Evolutionary conservation across 139 green algal species (phyloP).

Genomic region (Coccomyxa sp.): DNA sequence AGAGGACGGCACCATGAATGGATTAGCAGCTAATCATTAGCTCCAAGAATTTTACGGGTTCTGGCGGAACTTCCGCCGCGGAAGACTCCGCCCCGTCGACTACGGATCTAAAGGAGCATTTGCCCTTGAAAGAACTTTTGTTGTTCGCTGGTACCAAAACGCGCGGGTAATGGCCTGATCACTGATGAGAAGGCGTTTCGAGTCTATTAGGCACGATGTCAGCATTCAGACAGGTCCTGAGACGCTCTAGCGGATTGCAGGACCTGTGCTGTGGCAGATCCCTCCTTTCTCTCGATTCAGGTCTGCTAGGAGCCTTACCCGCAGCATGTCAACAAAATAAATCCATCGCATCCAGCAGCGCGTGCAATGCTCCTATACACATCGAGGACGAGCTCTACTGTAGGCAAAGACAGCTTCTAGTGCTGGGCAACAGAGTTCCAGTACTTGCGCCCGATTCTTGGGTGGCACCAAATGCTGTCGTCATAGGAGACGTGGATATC

Average conservation of each 20-base stretch:
- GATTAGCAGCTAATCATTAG: no score
- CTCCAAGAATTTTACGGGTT: no score
- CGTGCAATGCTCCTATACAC: conserved; percentile 6
- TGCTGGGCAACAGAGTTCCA: conserved; percentile 64
- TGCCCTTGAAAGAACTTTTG: no score
- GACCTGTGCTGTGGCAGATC: neutral
- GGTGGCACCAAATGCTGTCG: conserved; percentile 77
- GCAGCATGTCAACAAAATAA: neutral
- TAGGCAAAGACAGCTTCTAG: conserved; percentile 70
- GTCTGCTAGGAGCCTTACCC: no score
- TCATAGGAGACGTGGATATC: conserved; percentile 83
- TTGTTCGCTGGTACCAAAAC: no score
- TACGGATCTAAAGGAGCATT: no score
- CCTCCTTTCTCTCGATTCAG: no score
- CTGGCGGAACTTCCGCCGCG: no score
- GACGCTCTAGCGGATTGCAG: neutral
- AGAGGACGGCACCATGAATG: no score
- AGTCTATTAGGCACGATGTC: neutral
- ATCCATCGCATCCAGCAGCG: neutral
- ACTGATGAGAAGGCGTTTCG: no score
- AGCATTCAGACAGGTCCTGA: neutral
- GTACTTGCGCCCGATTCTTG: conserved; percentile 60
- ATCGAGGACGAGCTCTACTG: conserved; percentile 30
- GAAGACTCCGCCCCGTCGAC: no score
- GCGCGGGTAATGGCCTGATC: no score